phyloP scores from a whole-genome alignment of 2,329 filamentous ascomycete genomes.

The Clonostachys byssicola region DNA sequence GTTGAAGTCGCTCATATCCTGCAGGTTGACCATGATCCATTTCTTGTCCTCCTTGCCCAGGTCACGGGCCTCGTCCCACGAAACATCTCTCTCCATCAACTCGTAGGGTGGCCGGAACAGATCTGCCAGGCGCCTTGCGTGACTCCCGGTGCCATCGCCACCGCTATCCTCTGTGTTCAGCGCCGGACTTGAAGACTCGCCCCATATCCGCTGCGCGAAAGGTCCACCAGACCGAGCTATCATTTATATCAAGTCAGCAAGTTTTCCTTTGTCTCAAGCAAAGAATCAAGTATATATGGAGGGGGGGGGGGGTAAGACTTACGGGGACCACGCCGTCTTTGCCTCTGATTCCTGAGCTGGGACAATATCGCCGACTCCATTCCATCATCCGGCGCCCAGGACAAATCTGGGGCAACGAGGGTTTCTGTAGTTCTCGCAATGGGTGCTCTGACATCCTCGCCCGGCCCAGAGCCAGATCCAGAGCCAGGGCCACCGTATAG shows the following conservation, averaged over 20 bases:
- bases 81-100: slow-evolving; percentile 66
- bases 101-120: slow-evolving; percentile 92
- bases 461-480: slow-evolving; percentile 25
- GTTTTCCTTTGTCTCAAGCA: no score
- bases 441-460: slow-evolving; percentile 75
- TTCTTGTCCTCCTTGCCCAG: slow-evolving; percentile 85
- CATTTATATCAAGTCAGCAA: neutral
- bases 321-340: no score
- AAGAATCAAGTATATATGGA: no score
- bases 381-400: slow-evolving; percentile 42
- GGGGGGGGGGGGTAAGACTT: no score
- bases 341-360: slow-evolving; percentile 44
- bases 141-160: slow-evolving; percentile 47
- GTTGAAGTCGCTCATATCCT: slow-evolving; percentile 89
- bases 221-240: slow-evolving; percentile 20
- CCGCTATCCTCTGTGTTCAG: neutral
- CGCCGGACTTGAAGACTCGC: slow-evolving; percentile 11
- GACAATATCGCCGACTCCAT: slow-evolving; percentile 60
- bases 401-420: slow-evolving; percentile 64
- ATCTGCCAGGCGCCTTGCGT: slow-evolving; percentile 78
- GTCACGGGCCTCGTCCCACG: slow-evolving; percentile 82
- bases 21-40: slow-evolving; percentile 94
- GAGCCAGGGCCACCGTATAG: slow-evolving; percentile 58
- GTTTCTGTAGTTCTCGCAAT: slow-evolving; percentile 91
- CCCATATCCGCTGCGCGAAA: slow-evolving; percentile 33